Evolutionary conservation across 495 filamentous ascomycete species (phyloP).

Genomic region (Beverwykella pulmonaria): DNA sequence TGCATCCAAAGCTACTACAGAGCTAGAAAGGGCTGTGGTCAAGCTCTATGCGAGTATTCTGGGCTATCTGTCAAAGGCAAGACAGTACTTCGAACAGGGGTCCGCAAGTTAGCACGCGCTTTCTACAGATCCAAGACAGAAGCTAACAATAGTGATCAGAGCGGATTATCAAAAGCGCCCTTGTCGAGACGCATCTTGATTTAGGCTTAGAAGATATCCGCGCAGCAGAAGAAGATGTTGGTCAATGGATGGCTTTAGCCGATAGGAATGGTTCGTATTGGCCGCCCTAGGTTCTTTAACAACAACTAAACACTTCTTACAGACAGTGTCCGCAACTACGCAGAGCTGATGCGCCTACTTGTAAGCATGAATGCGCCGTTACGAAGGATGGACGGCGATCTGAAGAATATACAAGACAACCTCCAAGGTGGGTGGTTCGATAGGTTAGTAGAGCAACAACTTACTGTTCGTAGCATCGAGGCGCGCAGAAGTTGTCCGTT

Average conservation of each 20-base stretch:
- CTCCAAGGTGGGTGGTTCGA: constrained; percentile 24
- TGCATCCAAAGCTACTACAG: constrained; percentile 4
- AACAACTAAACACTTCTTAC: background rate
- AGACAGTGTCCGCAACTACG: constrained; percentile 5
- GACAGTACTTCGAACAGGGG: constrained; percentile 28
- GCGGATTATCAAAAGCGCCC: constrained; percentile 11
- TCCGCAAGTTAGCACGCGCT: constrained; percentile 17
- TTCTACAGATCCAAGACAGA: background rate
- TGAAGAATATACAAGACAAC: constrained; percentile 33
- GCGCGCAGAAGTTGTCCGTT: constrained; percentile 24
- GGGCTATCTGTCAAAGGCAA: constrained; percentile 24
- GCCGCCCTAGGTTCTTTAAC: background rate
- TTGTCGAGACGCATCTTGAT: constrained; percentile 11
- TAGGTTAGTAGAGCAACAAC: background rate
- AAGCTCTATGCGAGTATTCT: constrained; percentile 27
- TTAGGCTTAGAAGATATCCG: constrained; percentile 12
- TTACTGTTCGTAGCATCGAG: constrained; percentile 9
- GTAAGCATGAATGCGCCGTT: constrained; percentile 24
- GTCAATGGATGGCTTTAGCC: constrained; percentile 8
- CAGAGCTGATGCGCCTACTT: constrained; percentile 14
- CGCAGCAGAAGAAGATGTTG: constrained; percentile 7
- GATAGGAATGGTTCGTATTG: constrained; percentile 22
- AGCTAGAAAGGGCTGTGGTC: constrained; percentile 18
- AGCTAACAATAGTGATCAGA: background rate
- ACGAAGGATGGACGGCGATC: constrained; percentile 28